Percentiles rank a stretch among this genome's conserved stretches.
phyloP scores from a whole-genome alignment of 1,284 basidiomycete species.

The Austroboletus novae-zelandiae region DNA sequence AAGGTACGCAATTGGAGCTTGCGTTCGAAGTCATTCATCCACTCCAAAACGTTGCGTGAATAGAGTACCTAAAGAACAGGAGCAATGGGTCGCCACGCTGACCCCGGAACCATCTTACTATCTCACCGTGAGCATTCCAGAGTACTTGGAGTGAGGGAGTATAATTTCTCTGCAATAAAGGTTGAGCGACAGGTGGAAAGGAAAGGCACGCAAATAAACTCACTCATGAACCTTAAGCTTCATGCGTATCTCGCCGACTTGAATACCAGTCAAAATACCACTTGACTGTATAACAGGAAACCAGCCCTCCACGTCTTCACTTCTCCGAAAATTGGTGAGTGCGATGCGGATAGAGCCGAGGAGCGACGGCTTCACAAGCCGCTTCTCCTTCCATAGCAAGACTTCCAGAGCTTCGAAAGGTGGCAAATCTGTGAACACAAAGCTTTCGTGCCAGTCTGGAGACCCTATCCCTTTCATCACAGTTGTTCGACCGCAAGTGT shows the following conservation, averaged over 20 bases:
- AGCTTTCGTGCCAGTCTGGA: constrained; percentile 77
- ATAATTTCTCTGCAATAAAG: constrained; percentile 61
- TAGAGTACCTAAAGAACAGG: constrained; percentile 48
- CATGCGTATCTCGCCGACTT: constrained; percentile 72
- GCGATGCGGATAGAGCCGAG: constrained; percentile 66
- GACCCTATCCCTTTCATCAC: constrained; percentile 62
- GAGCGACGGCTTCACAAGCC: constrained; percentile 48
- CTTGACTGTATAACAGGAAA: constrained; percentile 66
- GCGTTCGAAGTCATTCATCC: constrained; percentile 68
- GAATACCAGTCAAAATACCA: constrained; percentile 47
- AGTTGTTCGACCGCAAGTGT: constrained; percentile 67
- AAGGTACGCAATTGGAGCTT: constrained; percentile 62
- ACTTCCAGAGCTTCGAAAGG: constrained; percentile 68
- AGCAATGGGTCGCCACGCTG: constrained; percentile 5
- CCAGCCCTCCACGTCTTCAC: constrained; percentile 77
- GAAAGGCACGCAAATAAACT: constrained; percentile 30
- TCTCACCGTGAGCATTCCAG: constrained; percentile 51
- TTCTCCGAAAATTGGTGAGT: constrained; percentile 67
- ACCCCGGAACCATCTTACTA: not conserved
- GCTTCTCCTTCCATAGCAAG: constrained; percentile 65
- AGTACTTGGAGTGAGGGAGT: constrained; percentile 60
- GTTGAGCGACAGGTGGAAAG: constrained; percentile 15
- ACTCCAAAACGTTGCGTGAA: constrained; percentile 67
- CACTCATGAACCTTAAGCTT: constrained; percentile 75
- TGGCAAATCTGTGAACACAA: constrained; percentile 68